Evolutionary conservation across 2,329 filamentous ascomycete genomes (phyloP).

Genomic region (Dichotomopilus funicola): DNA sequence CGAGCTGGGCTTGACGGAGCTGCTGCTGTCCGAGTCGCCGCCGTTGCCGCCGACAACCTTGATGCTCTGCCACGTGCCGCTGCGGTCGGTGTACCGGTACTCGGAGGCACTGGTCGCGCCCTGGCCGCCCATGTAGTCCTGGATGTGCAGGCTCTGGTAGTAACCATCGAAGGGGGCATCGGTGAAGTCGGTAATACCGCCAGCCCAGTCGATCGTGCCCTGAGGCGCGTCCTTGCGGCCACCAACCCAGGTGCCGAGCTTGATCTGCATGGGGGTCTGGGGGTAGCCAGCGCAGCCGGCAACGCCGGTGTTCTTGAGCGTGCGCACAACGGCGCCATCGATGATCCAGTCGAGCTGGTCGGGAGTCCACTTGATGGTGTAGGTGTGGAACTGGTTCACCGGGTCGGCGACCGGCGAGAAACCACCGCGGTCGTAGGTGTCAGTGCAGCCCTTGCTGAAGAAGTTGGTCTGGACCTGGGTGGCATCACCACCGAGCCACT

Average conservation of each 20-base stretch:
- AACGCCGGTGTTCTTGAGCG: conserved; percentile 39
- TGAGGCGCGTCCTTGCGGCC: conserved; percentile 41
- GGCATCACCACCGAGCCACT: conserved; percentile 77
- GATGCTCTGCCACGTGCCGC: conserved; percentile 47
- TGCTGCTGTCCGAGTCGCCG: conserved; percentile 17
- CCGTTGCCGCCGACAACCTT: conserved; percentile 36
- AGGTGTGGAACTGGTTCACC: conserved; percentile 52
- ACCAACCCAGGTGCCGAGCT: conserved; percentile 53
- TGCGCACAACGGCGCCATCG: conserved; percentile 42
- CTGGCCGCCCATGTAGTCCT: conserved; percentile 47
- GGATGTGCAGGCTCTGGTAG: conserved; percentile 51
- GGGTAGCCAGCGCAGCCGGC: conserved; percentile 54
- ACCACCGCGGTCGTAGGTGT: conserved; percentile 62
- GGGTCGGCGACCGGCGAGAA: conserved; percentile 53
- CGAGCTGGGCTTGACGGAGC: conserved; percentile 12
- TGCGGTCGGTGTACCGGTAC: conserved; percentile 47
- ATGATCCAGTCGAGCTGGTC: conserved; percentile 55
- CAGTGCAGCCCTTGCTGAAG: conserved; percentile 67
- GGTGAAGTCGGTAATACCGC: conserved; percentile 49
- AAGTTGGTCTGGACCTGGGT: conserved; percentile 81
- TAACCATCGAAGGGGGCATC: conserved; percentile 48
- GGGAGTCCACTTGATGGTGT: conserved; percentile 61
- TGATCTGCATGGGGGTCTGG: conserved; percentile 63
- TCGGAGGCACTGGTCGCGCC: conserved; percentile 44
- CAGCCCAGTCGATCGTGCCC: conserved; percentile 62